phyloP scores from a whole-genome alignment of 2,329 filamentous ascomycete species.

The Leptographium lundbergii region DNA sequence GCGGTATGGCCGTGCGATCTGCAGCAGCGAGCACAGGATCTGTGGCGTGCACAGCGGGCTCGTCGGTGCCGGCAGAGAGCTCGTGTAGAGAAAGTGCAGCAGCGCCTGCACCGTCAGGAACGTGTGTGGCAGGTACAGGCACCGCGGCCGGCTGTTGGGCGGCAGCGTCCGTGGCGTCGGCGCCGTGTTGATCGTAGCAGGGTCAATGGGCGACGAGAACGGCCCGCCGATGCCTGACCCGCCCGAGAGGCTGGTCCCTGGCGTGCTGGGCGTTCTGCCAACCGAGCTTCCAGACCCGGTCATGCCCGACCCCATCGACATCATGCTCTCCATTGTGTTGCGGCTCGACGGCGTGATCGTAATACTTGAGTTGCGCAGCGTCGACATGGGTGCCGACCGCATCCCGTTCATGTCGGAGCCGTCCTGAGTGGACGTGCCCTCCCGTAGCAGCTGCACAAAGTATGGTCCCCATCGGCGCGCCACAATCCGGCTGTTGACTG shows the following conservation, averaged over 20 bases:
- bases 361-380: constrained; percentile 63
- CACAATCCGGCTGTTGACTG: constrained; percentile 83
- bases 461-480: constrained; percentile 88
- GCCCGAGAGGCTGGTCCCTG: constrained; percentile 31
- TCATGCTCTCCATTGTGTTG: constrained; percentile 33
- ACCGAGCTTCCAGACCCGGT: constrained; percentile 22
- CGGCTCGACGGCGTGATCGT: constrained; percentile 66
- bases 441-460: constrained; percentile 81
- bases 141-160: constrained; percentile 61
- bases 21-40: constrained; percentile 86
- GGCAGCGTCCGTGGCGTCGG: constrained; percentile 44
- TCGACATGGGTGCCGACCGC: constrained; percentile 49
- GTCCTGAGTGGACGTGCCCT: constrained; percentile 60
- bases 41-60: constrained; percentile 83
- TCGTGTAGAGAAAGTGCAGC: constrained; percentile 88
- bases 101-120: constrained; percentile 80
- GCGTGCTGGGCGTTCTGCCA: constrained; percentile 29
- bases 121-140: constrained; percentile 87
- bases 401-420: constrained; percentile 66
- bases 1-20: constrained; percentile 85
- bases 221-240: constrained; percentile 13
- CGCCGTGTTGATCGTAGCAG: constrained; percentile 38
- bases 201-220: constrained; percentile 26
- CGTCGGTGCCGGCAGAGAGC: constrained; percentile 62
- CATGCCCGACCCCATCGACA: constrained; percentile 25